phyloP scores from a whole-genome alignment of 495 filamentous ascomycete genomes.

The Extremus antarcticus region DNA sequence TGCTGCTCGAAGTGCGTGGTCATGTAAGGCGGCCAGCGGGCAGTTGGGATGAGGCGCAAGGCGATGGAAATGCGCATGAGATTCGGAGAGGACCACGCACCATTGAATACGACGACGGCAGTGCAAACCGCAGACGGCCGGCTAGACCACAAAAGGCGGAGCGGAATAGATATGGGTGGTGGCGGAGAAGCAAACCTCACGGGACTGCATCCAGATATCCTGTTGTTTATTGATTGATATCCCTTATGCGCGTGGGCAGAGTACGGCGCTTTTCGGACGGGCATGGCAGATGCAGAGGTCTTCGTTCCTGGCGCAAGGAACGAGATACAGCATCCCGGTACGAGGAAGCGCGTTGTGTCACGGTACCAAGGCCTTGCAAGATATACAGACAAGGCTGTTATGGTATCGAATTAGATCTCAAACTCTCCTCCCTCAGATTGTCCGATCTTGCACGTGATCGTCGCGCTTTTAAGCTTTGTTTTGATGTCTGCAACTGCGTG shows the following conservation, averaged over 20 bases:
- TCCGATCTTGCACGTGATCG: too few relatives aligned
- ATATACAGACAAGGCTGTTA: too few relatives aligned
- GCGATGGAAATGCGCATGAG: background rate
- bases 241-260: too few relatives aligned
- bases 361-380: too few relatives aligned
- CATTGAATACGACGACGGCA: background rate
- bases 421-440: too few relatives aligned
- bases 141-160: background rate
- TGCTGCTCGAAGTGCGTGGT: conserved; percentile 72
- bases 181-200: background rate
- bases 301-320: too few relatives aligned
- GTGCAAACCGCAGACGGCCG: background rate
- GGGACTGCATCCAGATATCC: background rate
- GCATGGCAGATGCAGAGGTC: too few relatives aligned
- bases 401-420: too few relatives aligned
- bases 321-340: too few relatives aligned
- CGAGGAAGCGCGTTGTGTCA: too few relatives aligned
- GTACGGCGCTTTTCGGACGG: too few relatives aligned
- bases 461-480: too few relatives aligned
- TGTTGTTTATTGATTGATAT: background rate
- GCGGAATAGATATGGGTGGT: background rate
- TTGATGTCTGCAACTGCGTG: background rate
- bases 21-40: conserved; percentile 48
- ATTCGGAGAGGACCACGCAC: background rate
- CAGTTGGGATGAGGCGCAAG: background rate